phyloP scores from a whole-genome alignment of 2,329 filamentous ascomycete species.

The Talaromyces atroroseus region DNA sequence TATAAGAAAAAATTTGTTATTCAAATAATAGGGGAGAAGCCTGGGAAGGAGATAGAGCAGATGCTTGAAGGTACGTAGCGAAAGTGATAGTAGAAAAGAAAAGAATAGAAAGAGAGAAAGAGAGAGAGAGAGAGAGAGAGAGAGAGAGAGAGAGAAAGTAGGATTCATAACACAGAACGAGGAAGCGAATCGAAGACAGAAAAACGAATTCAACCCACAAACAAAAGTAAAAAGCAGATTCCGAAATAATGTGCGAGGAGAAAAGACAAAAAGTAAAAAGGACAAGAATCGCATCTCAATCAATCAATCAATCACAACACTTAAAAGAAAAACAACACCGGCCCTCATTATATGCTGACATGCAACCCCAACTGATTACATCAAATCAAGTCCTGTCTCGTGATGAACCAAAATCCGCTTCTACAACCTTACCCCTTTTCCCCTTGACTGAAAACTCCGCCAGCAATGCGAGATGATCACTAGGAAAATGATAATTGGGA shows the following conservation, averaged over 20 bases:
- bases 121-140: constrained; percentile 17
- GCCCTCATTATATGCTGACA: constrained; percentile 32
- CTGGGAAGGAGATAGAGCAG: not conserved
- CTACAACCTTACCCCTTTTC: constrained; percentile 69
- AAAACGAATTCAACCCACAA: constrained; percentile 6
- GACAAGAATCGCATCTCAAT: constrained; percentile 28
- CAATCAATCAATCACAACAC: constrained; percentile 15
- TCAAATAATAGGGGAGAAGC: not conserved
- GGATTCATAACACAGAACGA: constrained; percentile 18
- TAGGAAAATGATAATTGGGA: constrained; percentile 90
- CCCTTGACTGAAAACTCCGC: constrained; percentile 85
- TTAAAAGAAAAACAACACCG: constrained; percentile 28
- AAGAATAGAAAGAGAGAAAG: no score
- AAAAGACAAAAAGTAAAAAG: constrained; percentile 10
- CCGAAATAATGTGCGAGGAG: constrained; percentile 30
- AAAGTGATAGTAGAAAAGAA: constrained; percentile 15
- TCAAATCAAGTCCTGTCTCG: constrained; percentile 30
- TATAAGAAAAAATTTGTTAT: constrained; percentile 1
- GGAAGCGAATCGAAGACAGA: constrained; percentile 18
- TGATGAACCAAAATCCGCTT: constrained; percentile 57
- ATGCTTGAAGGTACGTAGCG: constrained; percentile 5
- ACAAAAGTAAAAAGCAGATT: constrained; percentile 31
- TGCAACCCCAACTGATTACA: constrained; percentile 23
- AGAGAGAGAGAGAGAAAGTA: constrained; percentile 17
- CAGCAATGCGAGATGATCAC: constrained; percentile 85